Evolutionary conservation across 23 red algal genomes (phyloP), one percentile per base, ranked within the genome.

Genomic region (Gracilaria vermiculophylla): DNA sequence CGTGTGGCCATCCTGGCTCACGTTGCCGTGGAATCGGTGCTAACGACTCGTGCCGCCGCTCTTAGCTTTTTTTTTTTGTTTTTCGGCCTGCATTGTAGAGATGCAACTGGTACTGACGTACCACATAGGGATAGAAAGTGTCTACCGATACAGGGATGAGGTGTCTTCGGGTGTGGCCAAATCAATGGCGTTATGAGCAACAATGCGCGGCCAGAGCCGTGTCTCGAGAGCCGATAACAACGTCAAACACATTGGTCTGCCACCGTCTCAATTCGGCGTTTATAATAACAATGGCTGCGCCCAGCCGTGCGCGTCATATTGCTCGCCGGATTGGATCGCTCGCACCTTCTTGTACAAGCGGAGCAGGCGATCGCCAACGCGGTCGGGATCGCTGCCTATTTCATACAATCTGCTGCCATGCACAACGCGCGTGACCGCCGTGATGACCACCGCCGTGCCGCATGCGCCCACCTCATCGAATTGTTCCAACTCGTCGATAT

Each of bases 361-460:
- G 2, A 23, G 1, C 12, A 82, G 64, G 16, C 81, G 53, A 1
- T 83, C 76, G 33, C 94, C 94, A 20, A 97, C 94, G 19, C 60
- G 76, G 55, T 94, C 82, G 35, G 83, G 85, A 36, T 77, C 53
- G 23, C 56, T 34, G 5, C 92, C 92, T 32, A 95, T 89, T 43
- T 70, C 39, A 20, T 92, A 85, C 32, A 93, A 47, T 15, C 42
- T 53, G 55, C 79, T 90, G 13, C 72, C 76, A 54, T 89, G 81
- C 49, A 95, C 79, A 24, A 98, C 72, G 24, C 88, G 64, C 20
- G 86, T 80, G 20, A 98, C 96, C 16, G 96, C 86, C 0, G 96
- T 98, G 75, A 98, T 95, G 21, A 98, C 96, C 37, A 98, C 96
- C 41, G 96, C 96, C 39, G 96, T 98, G 40, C 96, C 96, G 31